Base-by-base conservation (phyloP, 1,284 basidiomycete genomes). In the Puccinia polysora region DNA sequence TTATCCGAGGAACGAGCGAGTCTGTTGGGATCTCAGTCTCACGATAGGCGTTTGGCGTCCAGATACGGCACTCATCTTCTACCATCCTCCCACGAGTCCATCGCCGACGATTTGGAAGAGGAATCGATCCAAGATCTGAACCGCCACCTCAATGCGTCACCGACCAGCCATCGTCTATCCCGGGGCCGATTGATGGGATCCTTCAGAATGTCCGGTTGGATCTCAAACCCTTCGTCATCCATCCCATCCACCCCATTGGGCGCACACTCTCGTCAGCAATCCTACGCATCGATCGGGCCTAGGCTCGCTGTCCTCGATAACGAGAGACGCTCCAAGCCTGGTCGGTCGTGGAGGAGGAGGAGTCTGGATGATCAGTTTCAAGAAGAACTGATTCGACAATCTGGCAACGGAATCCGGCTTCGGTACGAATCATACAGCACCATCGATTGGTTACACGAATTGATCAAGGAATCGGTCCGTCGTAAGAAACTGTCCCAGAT, bases 391-490 rank as follows among this genome's bases (percentile, higher is more conserved):
- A 50, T 53, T 15, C 34, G 55, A 28, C 36, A 58, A 56, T 40
- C 53, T n/a, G 65, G 65, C 2, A 68, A 68, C 45, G 52, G 65
- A 18, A 43, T 69, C 45, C 45, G 78, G 38, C 76, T 77, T 28
- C 76, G 76, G 76, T 78, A 78, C 73, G 74, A 76, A 28, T 76
- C 76, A 20, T 78, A 78, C 73, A 77, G 76, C 10, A 77, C 77
- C 52, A 77, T 78, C 64, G 79, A 81, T 74, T 81, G 80, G 80
- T 76, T 80, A 18, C 80, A 81, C 75, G 80, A 81, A 70, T 75
- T 77, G 25, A 78, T 81, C 78, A 81, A 81, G 73, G 78, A 81
- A 71, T 77, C 77, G 50, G 75, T 79, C 14, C 78, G 81, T 28
- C 73, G 78, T 12, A 77, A 79, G 28, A 76, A 77, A 50, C 77